These are phyloP conservation scores for Oligophagozyma castellii DNA, from an alignment of 1,139 yeast species.

Conservation along the genomic window DNA sequence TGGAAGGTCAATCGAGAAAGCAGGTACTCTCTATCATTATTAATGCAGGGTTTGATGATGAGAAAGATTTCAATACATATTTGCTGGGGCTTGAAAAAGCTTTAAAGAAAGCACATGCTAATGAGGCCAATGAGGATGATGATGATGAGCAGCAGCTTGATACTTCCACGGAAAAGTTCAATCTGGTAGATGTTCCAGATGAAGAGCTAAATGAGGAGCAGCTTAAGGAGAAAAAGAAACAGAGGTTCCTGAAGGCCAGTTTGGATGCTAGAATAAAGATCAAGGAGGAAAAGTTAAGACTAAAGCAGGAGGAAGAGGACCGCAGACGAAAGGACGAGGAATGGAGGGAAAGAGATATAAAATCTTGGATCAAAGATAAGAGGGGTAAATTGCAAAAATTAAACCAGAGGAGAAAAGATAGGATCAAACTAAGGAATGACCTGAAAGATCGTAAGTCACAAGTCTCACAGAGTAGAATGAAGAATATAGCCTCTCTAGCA, in stretches of 20 bases:
- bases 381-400: constrained; percentile 46
- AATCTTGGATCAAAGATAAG: constrained; percentile 68
- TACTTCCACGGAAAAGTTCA: constrained; percentile 45
- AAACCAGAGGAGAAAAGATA: constrained; percentile 48
- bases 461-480: constrained; percentile 91
- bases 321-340: constrained; percentile 47
- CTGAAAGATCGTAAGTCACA: constrained; percentile 78
- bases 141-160: constrained; percentile 34
- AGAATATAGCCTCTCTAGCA: constrained; percentile 77
- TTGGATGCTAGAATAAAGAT: constrained; percentile 80
- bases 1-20: constrained; percentile 36
- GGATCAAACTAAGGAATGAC: constrained; percentile 59
- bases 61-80: constrained; percentile 58
- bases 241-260: constrained; percentile 69
- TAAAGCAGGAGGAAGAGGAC: constrained; percentile 35
- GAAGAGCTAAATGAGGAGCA: constrained; percentile 69
- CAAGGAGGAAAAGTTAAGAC: constrained; percentile 61
- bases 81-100: constrained; percentile 53
- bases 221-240: constrained; percentile 76
- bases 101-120: constrained; percentile 51
- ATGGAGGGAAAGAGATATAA: constrained; percentile 65
- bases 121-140: constrained; percentile 41
- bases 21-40: constrained; percentile 33
- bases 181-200: constrained; percentile 72
- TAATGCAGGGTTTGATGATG: constrained; percentile 68